These are phyloP conservation scores for Calonectria montana DNA, from an alignment of 2,329 filamentous ascomycete genomes.

Conservation along the genomic window DNA sequence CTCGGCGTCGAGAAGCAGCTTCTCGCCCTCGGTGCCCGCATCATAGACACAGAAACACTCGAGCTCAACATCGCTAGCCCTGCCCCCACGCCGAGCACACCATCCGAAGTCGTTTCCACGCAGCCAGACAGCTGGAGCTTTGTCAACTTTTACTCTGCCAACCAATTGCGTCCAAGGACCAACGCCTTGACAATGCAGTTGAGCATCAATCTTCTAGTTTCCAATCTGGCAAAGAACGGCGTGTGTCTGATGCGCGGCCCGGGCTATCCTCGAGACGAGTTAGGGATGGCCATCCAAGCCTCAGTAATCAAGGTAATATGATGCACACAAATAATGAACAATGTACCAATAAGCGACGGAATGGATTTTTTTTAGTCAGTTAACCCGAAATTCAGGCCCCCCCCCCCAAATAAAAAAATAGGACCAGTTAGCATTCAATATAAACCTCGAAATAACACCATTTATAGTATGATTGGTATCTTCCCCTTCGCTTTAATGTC, in stretches of 20 bases:
- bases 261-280: constrained; percentile 38
- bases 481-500: constrained; percentile 27
- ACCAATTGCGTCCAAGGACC: constrained; percentile 22
- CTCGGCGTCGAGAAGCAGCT: constrained; percentile 41
- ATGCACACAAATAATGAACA: background rate
- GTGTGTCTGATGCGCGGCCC: constrained; percentile 41
- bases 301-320: constrained; percentile 26
- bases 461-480: constrained; percentile 36
- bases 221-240: constrained; percentile 30
- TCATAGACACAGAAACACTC: constrained; percentile 38
- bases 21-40: constrained; percentile 35
- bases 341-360: background rate
- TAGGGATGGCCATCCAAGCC: constrained; percentile 41
- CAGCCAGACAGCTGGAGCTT: constrained; percentile 45
- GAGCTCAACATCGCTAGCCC: constrained; percentile 35
- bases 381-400: background rate
- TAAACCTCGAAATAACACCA: constrained; percentile 21
- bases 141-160: constrained; percentile 40
- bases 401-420: background rate
- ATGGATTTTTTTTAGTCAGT: background rate
- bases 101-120: constrained; percentile 7
- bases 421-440: background rate
- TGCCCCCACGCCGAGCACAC: background rate
- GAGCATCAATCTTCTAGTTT: constrained; percentile 30
- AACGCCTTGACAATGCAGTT: constrained; percentile 30